Evolutionary conservation across 139 green algal species (phyloP), one percentile per base, ranked within the genome.

Genomic region (Micractinium sp.): DNA sequence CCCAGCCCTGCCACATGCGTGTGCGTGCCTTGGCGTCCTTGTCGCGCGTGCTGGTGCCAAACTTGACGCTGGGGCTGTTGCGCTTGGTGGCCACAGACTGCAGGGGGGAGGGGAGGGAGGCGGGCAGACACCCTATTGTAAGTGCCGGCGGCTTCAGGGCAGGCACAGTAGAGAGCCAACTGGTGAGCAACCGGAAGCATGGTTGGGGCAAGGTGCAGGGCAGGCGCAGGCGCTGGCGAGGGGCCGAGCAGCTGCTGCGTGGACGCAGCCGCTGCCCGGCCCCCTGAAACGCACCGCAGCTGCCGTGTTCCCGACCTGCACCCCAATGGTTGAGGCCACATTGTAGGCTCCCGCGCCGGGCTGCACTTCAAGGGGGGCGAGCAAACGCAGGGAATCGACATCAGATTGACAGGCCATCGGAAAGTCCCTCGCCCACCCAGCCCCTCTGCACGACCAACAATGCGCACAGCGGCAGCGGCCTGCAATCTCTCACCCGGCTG

Each of bases 1-100:
- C 47, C 47, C 47, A 9, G 47, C 47, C 47, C 47, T 16, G 47
- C 47, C 47, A 56, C 47, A 56, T 56, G 9, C 9, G 47, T 56
- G 47, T 56, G 33, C 76, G 27, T 36, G 87, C 85, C 90, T 94
- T 94, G 39, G 90, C 87, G 0, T 82, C 80, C 23, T 36, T 41
- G 81, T 94, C 92, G 15, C 92, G 81, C 4, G 84, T 88, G 78
- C 81, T 86, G n/a, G 75, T 90, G 76, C 88, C 87, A 88, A 94
- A 94, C 36, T 77, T 85, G 27, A 92, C 74, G 53, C 38, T 85
- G 38, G 85, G 87, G 74, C 47, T 83, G 61, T 36, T 89, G 56
- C 87, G 89, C 38, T 89, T 88, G 13, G 87, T 92, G 81, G 53
- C 18, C 29, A 23, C 29, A 1, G 56, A 31, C 81, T 86, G 81